Base-by-base conservation (phyloP, 495 filamentous ascomycete species). In the Pseudevernia furfuracea region DNA sequence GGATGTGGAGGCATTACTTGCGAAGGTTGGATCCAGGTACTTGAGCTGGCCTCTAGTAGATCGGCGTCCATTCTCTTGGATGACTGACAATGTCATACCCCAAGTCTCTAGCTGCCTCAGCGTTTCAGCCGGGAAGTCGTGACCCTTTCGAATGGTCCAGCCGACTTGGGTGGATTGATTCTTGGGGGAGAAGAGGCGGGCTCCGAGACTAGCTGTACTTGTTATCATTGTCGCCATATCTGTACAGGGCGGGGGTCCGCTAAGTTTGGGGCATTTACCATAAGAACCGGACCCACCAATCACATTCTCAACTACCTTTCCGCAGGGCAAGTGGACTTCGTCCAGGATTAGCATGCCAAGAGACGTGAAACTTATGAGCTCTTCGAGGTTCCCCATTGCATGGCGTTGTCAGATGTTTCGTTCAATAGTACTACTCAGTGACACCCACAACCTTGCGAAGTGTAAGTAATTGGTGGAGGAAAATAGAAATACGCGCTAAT, bases 261-360 rank as follows among this genome's bases (percentile, higher is more conserved):
- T 11, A 32, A 17, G 15, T 53, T 14, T 19, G 25, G 17, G 17
- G 25, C 28, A 15, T 53, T 59, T 36, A 76, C 75, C 72, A n/a
- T 75, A 76, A 1, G 72, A 58, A 17, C 75, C 75, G 28, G 73
- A 74, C 0, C 75, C 75, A 28, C 75, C 75, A 3, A 76, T 69
- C 6, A 77, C 62, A 63, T 78, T 67, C 7, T 39, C 69, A 41
- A 76, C 61, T 15, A 69, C 67, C 17, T 64, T 38, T 9, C 57
- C 64, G 34, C 69, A 61, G 0, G 70, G 65, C 48, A 74, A 69
- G 19, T 64, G 69, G 56, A 77, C 69, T 39, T 76, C 75, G 37
- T 78, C 75, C 30, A 78, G 71, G 17, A 77, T 68, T 15, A 75
- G 66, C 57, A 73, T 64, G n/a, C 75, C 75, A 25, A 78, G 53